Base-by-base conservation (phyloP, 257 asterid genomes). In the Solanum chaucha region DNA sequence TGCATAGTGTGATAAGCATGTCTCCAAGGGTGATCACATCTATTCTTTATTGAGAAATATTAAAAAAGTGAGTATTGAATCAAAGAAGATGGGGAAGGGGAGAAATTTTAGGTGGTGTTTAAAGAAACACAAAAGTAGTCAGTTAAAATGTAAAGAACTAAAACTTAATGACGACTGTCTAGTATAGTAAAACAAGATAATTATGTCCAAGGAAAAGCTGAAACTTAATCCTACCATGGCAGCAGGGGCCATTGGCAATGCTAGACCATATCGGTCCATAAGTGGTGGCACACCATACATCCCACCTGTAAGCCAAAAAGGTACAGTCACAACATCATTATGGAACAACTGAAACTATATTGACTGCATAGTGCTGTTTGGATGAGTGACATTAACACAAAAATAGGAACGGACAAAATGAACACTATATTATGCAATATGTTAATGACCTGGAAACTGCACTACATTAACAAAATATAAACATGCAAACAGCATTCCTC, bases 281-380 rank as follows among this genome's bases (percentile, higher is more conserved):
- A 95, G 72, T 24, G 98, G 95, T 24, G 98, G 98, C 89, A 95
- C 90, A 86, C 97, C 96, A 89, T 95, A 96, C 87, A 95, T 89
- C 84, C 96, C 95, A 89, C 97, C 98, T 96, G 90, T 68, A 92
- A 82, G 34, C 81, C 51, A 82, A 74, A 26, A 48, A 24, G 3
- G 36, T n/a, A 44, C n/a, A 7, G 41, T 40, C 17, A 80, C 67
- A 81, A 22, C 28, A 78, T 81, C 65, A 81, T 26, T 48, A 81
- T 26, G 41, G 28, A 26, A 28, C 85, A 48, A 28, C 67, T 28
- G 75, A 89, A 64, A 70, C 61, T 32, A 36, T 28, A 85, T 22
- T 5, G 64, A 30, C 17, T 12, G 36, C 24, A 88, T 15, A 48
- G 19, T 32, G 80, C 46, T 32, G 48, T 35, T 22, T n/a, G 70